Base-by-base conservation (phyloP, 352 stramenopile genomes). In the Pilasporangium apinafurcum region DNA sequence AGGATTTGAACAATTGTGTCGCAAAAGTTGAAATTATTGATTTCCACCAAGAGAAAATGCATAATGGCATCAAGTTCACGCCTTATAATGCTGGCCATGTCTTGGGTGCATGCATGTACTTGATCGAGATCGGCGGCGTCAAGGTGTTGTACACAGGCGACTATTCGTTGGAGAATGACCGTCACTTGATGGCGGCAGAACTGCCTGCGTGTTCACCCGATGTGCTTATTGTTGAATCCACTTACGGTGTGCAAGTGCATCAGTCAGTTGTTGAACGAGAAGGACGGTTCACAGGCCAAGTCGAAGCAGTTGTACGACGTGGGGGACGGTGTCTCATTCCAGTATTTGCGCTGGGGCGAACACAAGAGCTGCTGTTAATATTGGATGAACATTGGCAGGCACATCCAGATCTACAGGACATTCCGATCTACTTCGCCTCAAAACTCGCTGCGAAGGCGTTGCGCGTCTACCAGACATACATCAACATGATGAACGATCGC, bases 401-500 rank as follows among this genome's bases (percentile, higher is more conserved):
- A 14, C 83, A 96, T 44, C 79, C 81, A 10, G 86, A 96, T 54
- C 56, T 98, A 37, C 95, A 98, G 40, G 82, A 96, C 37, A 95
- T 99, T 29, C 96, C 96, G 12, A 98, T 99, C 56, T 99, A 98
- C 65, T 99, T 99, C 77, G 96, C 96, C 4, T 98, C 91, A 27
- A 98, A 98, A 43, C 61, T 99, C 36, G 96, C 96, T 7, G 91
- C 79, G 17, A 94, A 98, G 53, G 95, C 95, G 4, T 65, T 99
- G 52, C 79, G 96, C 27, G 94, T 99, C 17, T 99, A 99, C 80
- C 94, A 99, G 62, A 99, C 95, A 14, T 99, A 99, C 68, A 97
- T 98, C 44, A 99, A 99, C 63, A 99, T 99, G 95, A 99, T 99
- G 96, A 99, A 99, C 72, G 85, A 95, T 7, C 83, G 97, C 46